A percentile compares a stretch with the other conserved stretches of the same genome.
phyloP scores from a whole-genome alignment of 352 stramenopile genomes.

The Bremia lactucae region DNA sequence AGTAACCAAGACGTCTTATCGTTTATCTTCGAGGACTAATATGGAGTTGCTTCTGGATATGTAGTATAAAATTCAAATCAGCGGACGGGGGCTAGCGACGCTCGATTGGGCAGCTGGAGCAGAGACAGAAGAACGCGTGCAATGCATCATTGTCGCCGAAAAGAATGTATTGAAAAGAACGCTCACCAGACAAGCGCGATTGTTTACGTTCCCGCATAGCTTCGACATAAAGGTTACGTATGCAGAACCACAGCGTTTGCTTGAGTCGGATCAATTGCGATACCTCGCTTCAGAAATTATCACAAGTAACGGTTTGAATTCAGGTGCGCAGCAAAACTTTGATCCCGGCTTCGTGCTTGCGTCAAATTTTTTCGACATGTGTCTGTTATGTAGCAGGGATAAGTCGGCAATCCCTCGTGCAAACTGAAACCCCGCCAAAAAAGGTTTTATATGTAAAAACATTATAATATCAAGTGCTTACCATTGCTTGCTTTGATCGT shows the following conservation, averaged over 20 bases:
- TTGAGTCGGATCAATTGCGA: slow-evolving; percentile 44
- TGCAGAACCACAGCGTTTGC: slow-evolving; percentile 39
- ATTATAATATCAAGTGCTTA: background rate
- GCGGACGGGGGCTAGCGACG: slow-evolving; percentile 36
- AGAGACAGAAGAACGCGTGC: slow-evolving; percentile 49
- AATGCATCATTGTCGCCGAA: slow-evolving; percentile 53
- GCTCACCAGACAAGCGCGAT: slow-evolving; percentile 16
- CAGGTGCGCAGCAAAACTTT: slow-evolving; percentile 5
- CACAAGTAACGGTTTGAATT: slow-evolving; percentile 26
- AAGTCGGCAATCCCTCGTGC: slow-evolving; percentile 1
- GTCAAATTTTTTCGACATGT: background rate
- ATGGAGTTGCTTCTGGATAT: background rate
- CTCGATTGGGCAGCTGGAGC: slow-evolving; percentile 48
- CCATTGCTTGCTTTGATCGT: background rate
- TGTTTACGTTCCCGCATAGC: slow-evolving; percentile 30
- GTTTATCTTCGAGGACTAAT: background rate
- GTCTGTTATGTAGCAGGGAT: slow-evolving; percentile 1
- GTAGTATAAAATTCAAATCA: slow-evolving; percentile 54
- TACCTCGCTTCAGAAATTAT: slow-evolving; percentile 40
- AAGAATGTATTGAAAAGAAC: slow-evolving; percentile 41
- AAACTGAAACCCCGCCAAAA: slow-evolving; percentile 3
- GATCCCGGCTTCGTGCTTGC: background rate
- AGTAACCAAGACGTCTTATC: slow-evolving; percentile 2
- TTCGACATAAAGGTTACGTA: slow-evolving; percentile 38
- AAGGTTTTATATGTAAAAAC: slow-evolving; percentile 3